These are phyloP conservation scores for Sarocladium kiliense DNA, from an alignment of 2,329 filamentous ascomycete genomes.

Conservation along the genomic window DNA sequence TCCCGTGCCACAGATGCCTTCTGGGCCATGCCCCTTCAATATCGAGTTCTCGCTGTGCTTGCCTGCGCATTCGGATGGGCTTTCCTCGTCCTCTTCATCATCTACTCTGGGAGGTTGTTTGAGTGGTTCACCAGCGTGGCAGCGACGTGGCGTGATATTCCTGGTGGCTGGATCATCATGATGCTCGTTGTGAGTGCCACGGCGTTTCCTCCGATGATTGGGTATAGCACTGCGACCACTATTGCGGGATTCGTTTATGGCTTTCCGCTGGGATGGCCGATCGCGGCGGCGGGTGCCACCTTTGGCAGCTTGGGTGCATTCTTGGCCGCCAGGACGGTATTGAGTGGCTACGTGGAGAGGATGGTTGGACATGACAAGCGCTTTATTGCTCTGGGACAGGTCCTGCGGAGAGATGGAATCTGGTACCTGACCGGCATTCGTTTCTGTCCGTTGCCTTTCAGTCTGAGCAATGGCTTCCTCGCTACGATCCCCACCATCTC, in stretches of 20 bases:
- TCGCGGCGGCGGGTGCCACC: conserved; percentile 74
- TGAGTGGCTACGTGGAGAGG: conserved; percentile 72
- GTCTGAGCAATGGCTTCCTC: conserved; percentile 87
- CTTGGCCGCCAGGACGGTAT: conserved; percentile 69
- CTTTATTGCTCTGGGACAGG: conserved; percentile 83
- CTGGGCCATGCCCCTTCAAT: conserved; percentile 53
- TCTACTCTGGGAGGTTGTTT: conserved; percentile 80
- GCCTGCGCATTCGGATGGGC: conserved; percentile 46
- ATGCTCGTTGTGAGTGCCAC: conserved; percentile 71
- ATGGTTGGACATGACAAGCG: conserved; percentile 78
- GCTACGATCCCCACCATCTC: conserved; percentile 88
- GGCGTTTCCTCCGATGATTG: conserved; percentile 82
- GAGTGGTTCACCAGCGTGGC: conserved; percentile 67
- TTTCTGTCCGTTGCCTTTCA: conserved; percentile 88
- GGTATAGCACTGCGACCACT: conserved; percentile 69
- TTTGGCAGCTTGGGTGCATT: conserved; percentile 76
- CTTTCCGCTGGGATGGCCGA: conserved; percentile 67
- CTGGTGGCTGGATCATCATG: conserved; percentile 68
- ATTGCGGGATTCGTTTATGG: conserved; percentile 52
- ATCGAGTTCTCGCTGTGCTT: conserved; percentile 47
- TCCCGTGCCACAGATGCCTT: conserved; percentile 33
- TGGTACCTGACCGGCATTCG: conserved; percentile 87
- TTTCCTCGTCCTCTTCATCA: conserved; percentile 61
- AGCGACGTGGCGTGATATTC: conserved; percentile 68
- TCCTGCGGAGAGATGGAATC: conserved; percentile 84